Evolutionary conservation across 1,284 basidiomycete genomes (phyloP), one percentile per base, ranked within the genome.

Genomic region (Sparassis latifolia): DNA sequence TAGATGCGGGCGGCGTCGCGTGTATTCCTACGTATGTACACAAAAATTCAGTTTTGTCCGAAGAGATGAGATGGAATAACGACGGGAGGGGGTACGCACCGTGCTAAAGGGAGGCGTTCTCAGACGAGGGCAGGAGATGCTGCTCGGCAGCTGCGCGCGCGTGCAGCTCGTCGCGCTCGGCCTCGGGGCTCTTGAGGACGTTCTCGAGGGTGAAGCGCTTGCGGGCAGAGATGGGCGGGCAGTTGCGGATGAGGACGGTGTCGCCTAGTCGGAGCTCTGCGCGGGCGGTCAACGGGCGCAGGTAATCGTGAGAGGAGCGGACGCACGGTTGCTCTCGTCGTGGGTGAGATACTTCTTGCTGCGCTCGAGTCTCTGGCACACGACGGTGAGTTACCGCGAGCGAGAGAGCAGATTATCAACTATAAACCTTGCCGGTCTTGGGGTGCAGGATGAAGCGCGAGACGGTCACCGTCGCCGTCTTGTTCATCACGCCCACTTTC

Each of bases 381-480:
- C 35, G 35, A 7, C 35, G 12, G 35, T 12, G 35, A 44, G 40
- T 41, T 49, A 42, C 10, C 44, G 42, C 32, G 4, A 52, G 27
- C 33, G 32, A 51, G 9, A 45, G 31, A 27, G 28, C 31, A 10
- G 33, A 9, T 20, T 27, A 44, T 39, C 28, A 37, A 2, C 33
- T 43, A 65, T 75, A 56, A 55, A 89, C 87, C 76, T 91, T 91
- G 59, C 82, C 79, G 5, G 87, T 89, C 44, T 79, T 61, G 54
- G 78, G 77, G 62, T 91, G 86, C 29, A 79, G 67, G 40, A 84
- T 72, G 70, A 74, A 80, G 51, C 88, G 78, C 30, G 84, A 81
- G 12, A 91, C 86, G 1, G 82, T 82, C 41, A 91, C 86, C 0
- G 89, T 91, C 12, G 78, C 88, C 0, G 88, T 91, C 63, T 90